Conservation (phyloP, 495 filamentous ascomycete species). For the Xeromyces bisporus region DNA sequence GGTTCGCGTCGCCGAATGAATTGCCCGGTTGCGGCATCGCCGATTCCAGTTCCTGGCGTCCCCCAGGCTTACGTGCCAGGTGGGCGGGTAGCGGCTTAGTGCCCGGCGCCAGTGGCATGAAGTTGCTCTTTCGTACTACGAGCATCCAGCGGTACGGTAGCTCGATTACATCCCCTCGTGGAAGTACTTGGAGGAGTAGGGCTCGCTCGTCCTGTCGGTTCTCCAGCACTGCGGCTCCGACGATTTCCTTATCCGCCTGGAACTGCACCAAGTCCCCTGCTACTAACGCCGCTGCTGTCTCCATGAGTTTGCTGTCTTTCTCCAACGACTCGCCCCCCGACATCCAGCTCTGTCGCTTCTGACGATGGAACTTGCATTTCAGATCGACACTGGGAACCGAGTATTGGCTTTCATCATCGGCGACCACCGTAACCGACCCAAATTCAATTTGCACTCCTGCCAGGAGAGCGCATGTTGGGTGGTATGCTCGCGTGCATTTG, state of each 20-base stretch:
- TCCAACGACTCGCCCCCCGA: constrained; percentile 54
- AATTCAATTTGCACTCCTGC: constrained; percentile 86
- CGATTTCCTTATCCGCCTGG: constrained; percentile 78
- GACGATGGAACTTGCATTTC: constrained; percentile 81
- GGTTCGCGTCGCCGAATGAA: constrained; percentile 39
- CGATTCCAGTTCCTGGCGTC: constrained; percentile 29
- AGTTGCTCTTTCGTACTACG: constrained; percentile 35
- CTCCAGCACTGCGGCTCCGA: constrained; percentile 76
- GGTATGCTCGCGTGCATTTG: constrained; percentile 87
- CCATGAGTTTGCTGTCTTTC: constrained; percentile 38
- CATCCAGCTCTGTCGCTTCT: constrained; percentile 58
- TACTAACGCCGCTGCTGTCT: constrained; percentile 49
- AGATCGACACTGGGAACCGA: constrained; percentile 78
- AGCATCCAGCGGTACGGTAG: constrained; percentile 40
- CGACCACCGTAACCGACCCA: constrained; percentile 68
- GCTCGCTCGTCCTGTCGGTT: constrained; percentile 50
- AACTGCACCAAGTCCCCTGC: constrained; percentile 70
- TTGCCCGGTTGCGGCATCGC: constrained; percentile 37
- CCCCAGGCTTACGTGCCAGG: constrained; percentile 31
- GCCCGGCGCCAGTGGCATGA: constrained; percentile 31
- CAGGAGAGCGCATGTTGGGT: constrained; percentile 82
- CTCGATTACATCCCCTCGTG: constrained; percentile 49
- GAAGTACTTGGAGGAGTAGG: constrained; percentile 68
- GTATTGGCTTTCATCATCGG: constrained; percentile 82
- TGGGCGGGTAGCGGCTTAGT: constrained; percentile 45